These are phyloP conservation scores for Gloeophyllum trabeum DNA, from an alignment of 768 basidiomycete genomes.

Conservation along the genomic window DNA sequence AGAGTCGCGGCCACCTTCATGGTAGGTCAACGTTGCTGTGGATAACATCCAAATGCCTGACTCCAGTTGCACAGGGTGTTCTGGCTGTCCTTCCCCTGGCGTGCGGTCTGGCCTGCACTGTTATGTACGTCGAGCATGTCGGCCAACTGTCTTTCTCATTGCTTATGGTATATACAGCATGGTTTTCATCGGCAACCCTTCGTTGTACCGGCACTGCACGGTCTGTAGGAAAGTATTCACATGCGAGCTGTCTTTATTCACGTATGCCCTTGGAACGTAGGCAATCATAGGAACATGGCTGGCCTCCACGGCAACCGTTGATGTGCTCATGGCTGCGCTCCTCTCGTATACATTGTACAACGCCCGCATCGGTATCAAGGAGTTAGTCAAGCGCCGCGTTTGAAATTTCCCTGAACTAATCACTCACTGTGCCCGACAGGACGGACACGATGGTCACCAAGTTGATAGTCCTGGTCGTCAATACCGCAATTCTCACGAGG, in stretches of 20 bases:
- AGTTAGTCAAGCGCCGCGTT: neutral
- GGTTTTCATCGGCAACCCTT: neutral
- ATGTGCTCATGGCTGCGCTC: neutral
- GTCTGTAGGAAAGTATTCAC: neutral
- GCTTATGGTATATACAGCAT: neutral
- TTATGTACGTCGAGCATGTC: neutral
- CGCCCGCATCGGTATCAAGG: neutral
- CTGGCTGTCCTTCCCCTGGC: neutral
- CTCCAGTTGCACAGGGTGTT: no score
- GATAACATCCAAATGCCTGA: no score
- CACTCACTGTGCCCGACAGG: neutral
- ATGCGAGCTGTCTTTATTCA: neutral
- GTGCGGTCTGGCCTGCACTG: neutral
- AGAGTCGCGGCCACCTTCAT: neutral
- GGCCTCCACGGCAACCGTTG: neutral
- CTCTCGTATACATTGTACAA: neutral
- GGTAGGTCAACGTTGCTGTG: neutral
- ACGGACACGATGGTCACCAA: neutral
- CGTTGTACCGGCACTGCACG: neutral
- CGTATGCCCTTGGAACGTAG: neutral
- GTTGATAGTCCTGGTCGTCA: neutral
- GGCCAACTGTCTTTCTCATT: neutral
- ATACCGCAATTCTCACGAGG: neutral
- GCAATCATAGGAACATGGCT: neutral
- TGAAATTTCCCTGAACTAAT: neutral